Evolutionary conservation across 805 yeast species (phyloP), one percentile per base, ranked within the genome.

Genomic region (Yamadazyma philogaea): DNA sequence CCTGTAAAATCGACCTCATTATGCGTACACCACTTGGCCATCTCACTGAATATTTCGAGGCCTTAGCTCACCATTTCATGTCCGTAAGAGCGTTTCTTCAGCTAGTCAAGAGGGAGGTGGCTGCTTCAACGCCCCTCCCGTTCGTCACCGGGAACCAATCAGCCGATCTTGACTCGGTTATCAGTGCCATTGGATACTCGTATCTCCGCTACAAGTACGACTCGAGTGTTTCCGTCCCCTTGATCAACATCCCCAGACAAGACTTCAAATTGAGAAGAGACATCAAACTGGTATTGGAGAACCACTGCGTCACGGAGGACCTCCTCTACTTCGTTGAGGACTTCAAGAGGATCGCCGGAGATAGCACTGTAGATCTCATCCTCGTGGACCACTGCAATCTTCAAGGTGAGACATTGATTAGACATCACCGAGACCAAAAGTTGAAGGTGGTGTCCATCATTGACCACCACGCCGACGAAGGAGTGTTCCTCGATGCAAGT

Each of bases 401-500:
- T 19, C 89, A 75, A 50, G 85, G 81, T 11, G 70, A 55, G 21
- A 58, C 64, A 1, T 54, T 74, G 40, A 57, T 53, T 11, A 57
- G 54, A 14, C 45, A 55, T 7, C 58, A 58, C 34, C 52, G 66
- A 10, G 41, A 56, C 3, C 50, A 55, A 3, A 45, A 49, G 7
- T 38, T 60, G 5, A 55, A 44, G 6, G 52, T 60, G 4, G 42
- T 31, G 15, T 31, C 81, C 0, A 78, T 93, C 6, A 77, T 93
- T 19, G 99, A 91, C 58, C 99, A 91, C 58, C 99, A 91, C 58
- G 84, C 74, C 14, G 96, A 90, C 53, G 84, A 82, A 48, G 65
- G 65, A 0, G 60, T 63, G 7, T 78, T 69, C 49, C 28, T 50
- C 14, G 66, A 77, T 34, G 80, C 80, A 0, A 40, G 40, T 1